These are phyloP conservation scores for Fusarium circinatum DNA, from an alignment of 2,329 filamentous ascomycete genomes.

Conservation along the genomic window DNA sequence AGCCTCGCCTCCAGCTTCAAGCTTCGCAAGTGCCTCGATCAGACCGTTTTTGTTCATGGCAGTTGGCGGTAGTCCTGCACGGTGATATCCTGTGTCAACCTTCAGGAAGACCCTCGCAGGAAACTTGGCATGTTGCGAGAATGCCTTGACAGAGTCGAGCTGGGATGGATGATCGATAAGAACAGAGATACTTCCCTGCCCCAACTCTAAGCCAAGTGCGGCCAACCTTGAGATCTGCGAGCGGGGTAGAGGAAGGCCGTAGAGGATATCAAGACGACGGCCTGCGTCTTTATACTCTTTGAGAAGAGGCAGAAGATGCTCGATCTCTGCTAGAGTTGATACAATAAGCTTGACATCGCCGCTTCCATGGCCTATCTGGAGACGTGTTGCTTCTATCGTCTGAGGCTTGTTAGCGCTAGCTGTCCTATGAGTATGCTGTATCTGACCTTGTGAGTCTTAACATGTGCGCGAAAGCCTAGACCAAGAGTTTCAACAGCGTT, in stretches of 20 bases:
- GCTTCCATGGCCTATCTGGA: constrained; percentile 61
- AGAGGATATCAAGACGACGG: constrained; percentile 57
- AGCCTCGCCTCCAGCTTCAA: constrained; percentile 27
- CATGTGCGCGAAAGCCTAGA: constrained; percentile 68
- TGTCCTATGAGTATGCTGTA: too few species aligned
- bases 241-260: constrained; percentile 68
- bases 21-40: constrained; percentile 48
- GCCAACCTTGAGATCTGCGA: constrained; percentile 64
- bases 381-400: constrained; percentile 63
- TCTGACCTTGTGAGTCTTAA: constrained; percentile 74
- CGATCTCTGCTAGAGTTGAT: constrained; percentile 68
- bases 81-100: constrained; percentile 71
- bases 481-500: constrained; percentile 57
- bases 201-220: constrained; percentile 56
- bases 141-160: constrained; percentile 47
- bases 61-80: constrained; percentile 64
- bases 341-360: constrained; percentile 64
- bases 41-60: constrained; percentile 53
- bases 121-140: constrained; percentile 44
- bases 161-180: constrained; percentile 68
- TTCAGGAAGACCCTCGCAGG: constrained; percentile 64
- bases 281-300: constrained; percentile 48
- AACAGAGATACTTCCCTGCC: constrained; percentile 59
- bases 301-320: constrained; percentile 62
- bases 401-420: constrained; percentile 38